These are phyloP conservation scores for Arxiozyma bovina DNA, from an alignment of 1,139 yeast genomes.

Conservation along the genomic window DNA sequence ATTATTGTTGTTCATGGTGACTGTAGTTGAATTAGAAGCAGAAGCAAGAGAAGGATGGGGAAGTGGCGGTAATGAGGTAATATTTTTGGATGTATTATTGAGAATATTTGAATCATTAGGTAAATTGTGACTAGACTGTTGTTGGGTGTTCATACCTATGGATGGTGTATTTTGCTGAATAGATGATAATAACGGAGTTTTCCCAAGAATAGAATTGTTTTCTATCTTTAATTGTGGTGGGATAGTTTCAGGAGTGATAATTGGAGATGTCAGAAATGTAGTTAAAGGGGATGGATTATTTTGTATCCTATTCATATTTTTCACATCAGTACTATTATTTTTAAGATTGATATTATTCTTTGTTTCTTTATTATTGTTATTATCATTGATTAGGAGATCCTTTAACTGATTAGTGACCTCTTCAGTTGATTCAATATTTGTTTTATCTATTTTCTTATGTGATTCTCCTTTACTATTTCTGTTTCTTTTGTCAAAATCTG, in stretches of 20 bases:
- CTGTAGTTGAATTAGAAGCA: not conserved
- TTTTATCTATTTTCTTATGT: not conserved
- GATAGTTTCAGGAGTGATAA: constrained; percentile 9
- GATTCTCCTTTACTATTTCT: not conserved
- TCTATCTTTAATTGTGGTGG: constrained; percentile 7
- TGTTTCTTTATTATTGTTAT: not conserved
- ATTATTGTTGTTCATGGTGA: not conserved
- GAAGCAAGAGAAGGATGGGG: not conserved
- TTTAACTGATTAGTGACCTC: constrained; percentile 17
- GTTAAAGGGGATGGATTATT: constrained; percentile 8
- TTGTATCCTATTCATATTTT: not conserved
- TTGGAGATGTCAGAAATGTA: constrained; percentile 10
- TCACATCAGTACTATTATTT: not conserved
- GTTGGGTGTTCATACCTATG: not conserved
- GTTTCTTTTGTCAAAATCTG: not conserved
- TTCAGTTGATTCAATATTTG: constrained; percentile 6
- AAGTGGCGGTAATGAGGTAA: not conserved
- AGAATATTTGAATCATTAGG: not conserved
- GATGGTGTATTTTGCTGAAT: not conserved
- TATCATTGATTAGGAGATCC: constrained; percentile 12
- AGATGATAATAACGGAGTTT: not conserved
- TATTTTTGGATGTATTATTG: not conserved
- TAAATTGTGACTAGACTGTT: not conserved
- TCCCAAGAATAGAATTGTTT: not conserved
- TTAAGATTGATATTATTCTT: not conserved